phyloP scores from a whole-genome alignment of 306 rosid genomes.

The Fagus crenata region DNA sequence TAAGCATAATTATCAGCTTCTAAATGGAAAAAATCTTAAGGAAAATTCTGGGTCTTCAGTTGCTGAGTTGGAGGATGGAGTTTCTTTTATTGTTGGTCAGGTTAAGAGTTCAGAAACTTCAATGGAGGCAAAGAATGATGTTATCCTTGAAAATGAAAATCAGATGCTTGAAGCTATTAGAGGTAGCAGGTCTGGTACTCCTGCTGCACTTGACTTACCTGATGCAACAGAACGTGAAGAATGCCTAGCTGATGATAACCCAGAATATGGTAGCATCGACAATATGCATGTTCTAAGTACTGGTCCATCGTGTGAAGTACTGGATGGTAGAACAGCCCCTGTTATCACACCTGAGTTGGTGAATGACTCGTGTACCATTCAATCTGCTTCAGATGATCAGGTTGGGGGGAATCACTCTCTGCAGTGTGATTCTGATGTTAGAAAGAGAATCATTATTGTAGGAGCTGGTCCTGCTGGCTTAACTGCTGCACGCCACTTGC shows the following conservation, averaged over 20 bases:
- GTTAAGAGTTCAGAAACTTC: constrained; percentile 49
- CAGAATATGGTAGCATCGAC: constrained; percentile 40
- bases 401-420: constrained; percentile 25
- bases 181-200: constrained; percentile 32
- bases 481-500: constrained; percentile 96
- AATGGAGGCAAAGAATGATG: constrained; percentile 42
- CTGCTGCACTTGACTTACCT: constrained; percentile 28
- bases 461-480: constrained; percentile 99
- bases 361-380: constrained; percentile 41
- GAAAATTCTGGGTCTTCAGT: constrained; percentile 59
- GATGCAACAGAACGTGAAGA: constrained; percentile 42
- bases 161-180: constrained; percentile 40
- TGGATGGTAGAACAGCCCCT: constrained; percentile 41
- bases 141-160: constrained; percentile 34
- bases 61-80: constrained; percentile 95
- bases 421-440: constrained; percentile 46
- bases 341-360: constrained; percentile 38
- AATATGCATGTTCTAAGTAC: constrained; percentile 37
- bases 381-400: constrained; percentile 41
- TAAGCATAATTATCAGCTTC: constrained; percentile 57
- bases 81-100: constrained; percentile 78
- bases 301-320: constrained; percentile 39
- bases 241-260: constrained; percentile 33
- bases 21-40: constrained; percentile 59
- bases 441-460: constrained; percentile 73